Evolutionary conservation across 2,329 filamentous ascomycete genomes (phyloP).

Genomic region (Grosmannia penicillata): DNA sequence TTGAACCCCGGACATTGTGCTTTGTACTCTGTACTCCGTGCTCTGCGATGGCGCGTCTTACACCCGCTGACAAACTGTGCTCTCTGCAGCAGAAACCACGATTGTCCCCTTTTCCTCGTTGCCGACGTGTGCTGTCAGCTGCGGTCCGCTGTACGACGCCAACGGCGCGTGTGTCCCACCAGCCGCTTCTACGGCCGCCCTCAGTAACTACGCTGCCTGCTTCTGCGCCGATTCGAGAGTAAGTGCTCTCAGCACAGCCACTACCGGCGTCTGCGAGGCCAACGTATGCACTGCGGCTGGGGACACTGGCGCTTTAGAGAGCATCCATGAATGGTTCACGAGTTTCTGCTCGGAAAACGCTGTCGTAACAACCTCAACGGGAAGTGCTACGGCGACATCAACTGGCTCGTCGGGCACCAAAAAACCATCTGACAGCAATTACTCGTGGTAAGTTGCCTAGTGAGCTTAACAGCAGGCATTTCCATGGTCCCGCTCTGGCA

Average conservation of each 20-base stretch:
- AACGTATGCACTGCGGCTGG: slow-evolving; percentile 34
- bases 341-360: slow-evolving; percentile 42
- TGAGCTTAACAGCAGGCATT: too few relatives aligned
- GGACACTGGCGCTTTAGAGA: slow-evolving; percentile 31
- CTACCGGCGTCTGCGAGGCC: slow-evolving; percentile 45
- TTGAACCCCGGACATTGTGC: too few relatives aligned
- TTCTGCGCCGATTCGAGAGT: slow-evolving; percentile 57
- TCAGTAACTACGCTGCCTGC: slow-evolving; percentile 47
- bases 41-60: too few relatives aligned
- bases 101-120: slow-evolving; percentile 43
- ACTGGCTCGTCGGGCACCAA: neutral
- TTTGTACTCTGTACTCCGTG: too few relatives aligned
- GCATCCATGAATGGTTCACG: slow-evolving; percentile 57
- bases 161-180: slow-evolving; percentile 57
- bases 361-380: slow-evolving; percentile 12
- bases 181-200: slow-evolving; percentile 28
- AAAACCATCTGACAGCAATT: neutral
- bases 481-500: neutral
- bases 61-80: too few relatives aligned
- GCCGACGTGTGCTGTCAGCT: slow-evolving; percentile 46
- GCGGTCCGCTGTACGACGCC: slow-evolving; percentile 50
- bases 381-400: neutral
- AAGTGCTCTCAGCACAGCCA: slow-evolving; percentile 38
- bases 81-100: slow-evolving; percentile 22
- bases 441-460: slow-evolving; percentile 5